Base-by-base conservation (phyloP, 208 protist genomes). In the Leishmania guyanensis region DNA sequence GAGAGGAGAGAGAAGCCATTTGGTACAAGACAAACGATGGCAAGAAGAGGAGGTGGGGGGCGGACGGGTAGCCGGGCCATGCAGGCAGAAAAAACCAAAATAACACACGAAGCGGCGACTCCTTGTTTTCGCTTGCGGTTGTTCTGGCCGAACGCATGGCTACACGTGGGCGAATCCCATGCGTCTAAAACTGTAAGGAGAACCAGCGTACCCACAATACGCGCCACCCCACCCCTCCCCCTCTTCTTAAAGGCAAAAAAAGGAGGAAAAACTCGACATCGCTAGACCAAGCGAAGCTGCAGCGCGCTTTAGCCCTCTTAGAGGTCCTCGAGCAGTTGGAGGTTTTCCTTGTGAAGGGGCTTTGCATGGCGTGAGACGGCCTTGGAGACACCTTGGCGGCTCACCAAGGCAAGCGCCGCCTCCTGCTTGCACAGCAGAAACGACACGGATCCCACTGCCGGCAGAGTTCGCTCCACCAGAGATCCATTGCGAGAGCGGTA, bases 351-450 rank as follows among this genome's bases (percentile, higher is more conserved):
- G 20, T 22, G 65, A 36, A 43, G 43, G 29, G 36, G 46, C 48
- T 56, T 79, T 29, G 26, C 29, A 17, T 51, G 81, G 2, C 62
- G 81, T 17, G 77, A 53, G 16, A 85, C 51, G 14, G 77, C 81
- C 46, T 78, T 85, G 20, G 60, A 76, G 64, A 81, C 46, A 26
- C 56, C n/a, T 56, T 85, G 77, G n/a, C 76, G 74, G 70, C 77
- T 81, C 66, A 75, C 77, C 77, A 81, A 50, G 0, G 81, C 81
- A 36, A 80, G 39, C 39, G 64, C 77, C 39, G 64, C 81, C 60
- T 85, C 77, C 77, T 85, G 56, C 60, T 85, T 71, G 20, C 62
- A 53, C 29, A 85, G 14, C 5, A 85, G 62, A 58, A 85, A 85
- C 2, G 81, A 85, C 51, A 85, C 81, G 0, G 81, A 85, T 0